Evolutionary conservation across 805 yeast genomes (phyloP).

Genomic region (Saccharomycopsis fodiens): DNA sequence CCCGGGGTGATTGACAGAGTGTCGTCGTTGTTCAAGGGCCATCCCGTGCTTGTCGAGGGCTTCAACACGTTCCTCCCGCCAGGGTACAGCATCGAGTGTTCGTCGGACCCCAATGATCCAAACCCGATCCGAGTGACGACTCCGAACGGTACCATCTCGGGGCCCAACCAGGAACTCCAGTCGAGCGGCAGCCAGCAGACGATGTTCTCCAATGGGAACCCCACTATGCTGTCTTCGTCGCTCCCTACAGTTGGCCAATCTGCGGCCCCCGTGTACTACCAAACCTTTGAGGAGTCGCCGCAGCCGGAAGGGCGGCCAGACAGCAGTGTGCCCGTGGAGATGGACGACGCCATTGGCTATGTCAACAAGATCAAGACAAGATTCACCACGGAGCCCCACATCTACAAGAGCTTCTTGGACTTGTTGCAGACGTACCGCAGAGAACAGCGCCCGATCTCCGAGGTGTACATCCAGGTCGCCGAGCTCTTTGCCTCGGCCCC

Average conservation of each 20-base stretch:
- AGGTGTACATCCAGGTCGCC: constrained; percentile 91
- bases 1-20: constrained; percentile 98
- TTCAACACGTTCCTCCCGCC: constrained; percentile 97
- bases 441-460: constrained; percentile 91
- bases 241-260: no score
- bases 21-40: constrained; percentile 83
- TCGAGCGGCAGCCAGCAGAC: neutral
- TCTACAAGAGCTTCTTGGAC: constrained; percentile 90
- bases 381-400: constrained; percentile 89
- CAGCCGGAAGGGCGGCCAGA: neutral
- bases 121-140: constrained; percentile 91
- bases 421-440: constrained; percentile 94
- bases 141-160: constrained; percentile 73
- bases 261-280: neutral
- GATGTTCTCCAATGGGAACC: neutral
- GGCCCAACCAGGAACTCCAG: neutral
- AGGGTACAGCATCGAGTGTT: constrained; percentile 91
- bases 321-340: constrained; percentile 48
- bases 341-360: constrained; percentile 93
- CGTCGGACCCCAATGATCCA: constrained; percentile 81
- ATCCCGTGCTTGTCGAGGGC: constrained; percentile 90
- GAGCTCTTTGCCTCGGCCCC: constrained; percentile 86
- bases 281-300: neutral
- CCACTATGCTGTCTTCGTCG: neutral
- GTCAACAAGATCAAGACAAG: constrained; percentile 95